Conservation (phyloP, 257 asterid genomes). For the Solanum raphanifolium region DNA sequence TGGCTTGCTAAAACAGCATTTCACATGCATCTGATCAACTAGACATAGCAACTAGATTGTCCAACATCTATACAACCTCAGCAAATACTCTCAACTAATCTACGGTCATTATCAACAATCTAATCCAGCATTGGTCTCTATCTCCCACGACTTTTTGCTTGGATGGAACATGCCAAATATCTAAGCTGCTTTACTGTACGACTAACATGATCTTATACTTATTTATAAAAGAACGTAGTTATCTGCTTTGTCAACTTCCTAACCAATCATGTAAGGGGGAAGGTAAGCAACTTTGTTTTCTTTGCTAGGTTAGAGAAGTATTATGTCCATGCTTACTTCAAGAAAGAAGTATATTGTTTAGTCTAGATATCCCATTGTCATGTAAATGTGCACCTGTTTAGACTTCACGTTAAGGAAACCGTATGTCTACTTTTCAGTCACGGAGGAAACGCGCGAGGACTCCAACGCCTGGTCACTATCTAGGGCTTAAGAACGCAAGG, state of each 20-base stretch:
- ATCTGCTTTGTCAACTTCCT: background rate
- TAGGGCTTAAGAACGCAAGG: conserved; percentile 86
- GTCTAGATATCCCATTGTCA: background rate
- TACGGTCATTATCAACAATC: conserved; percentile 90
- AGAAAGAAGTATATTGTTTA: background rate
- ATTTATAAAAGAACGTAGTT: background rate
- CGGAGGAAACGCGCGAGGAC: conserved; percentile 48
- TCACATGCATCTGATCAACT: conserved; percentile 95
- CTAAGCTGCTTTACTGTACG: background rate
- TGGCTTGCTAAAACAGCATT: conserved; percentile 92
- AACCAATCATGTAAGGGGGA: background rate
- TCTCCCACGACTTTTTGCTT: conserved; percentile 9
- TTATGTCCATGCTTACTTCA: background rate
- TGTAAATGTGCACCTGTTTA: background rate
- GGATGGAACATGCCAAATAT: background rate
- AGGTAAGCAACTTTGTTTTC: background rate
- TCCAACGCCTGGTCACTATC: conserved; percentile 98
- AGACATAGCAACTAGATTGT: conserved; percentile 79
- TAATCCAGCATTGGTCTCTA: conserved; percentile 52
- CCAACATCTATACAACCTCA: conserved; percentile 93
- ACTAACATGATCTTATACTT: background rate
- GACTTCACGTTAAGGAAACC: background rate
- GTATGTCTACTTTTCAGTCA: conserved; percentile 26
- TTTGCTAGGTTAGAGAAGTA: background rate
- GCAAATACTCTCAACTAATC: conserved; percentile 92